Base-by-base conservation (phyloP, 2,329 filamentous ascomycete genomes). In the Neopestalotiopsis rosae region DNA sequence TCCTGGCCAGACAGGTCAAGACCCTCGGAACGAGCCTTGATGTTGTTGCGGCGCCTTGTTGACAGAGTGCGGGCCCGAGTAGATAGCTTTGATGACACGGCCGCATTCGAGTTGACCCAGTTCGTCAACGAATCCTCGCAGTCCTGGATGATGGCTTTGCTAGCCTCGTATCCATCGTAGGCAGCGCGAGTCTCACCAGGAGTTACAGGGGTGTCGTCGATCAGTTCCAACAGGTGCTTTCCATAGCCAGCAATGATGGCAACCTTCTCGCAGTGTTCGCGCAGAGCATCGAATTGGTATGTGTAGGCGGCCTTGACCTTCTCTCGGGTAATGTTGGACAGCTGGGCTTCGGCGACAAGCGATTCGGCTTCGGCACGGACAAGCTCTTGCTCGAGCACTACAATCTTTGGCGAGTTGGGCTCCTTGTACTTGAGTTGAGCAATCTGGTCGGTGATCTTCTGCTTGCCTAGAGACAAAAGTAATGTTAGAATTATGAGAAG, bases 401-500 rank as follows among this genome's bases (percentile, higher is more conserved):
- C 94, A 75, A 99, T 98, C 85, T 94, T 96, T 72, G 95, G 95
- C 45, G 95, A 98, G 86, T 97, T 97, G 74, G 96, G 96, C 83
- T 99, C 96, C 87, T 99, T 99, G 90, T 98, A 99, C 84, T 99
- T 99, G 77, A 99, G 89, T 82, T 98, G 95, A 65, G 96, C 95
- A 76, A 99, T 99, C 80, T 98, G 94, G 80, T 99, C 96, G 76
- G 94, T 97, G 79, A 99, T 98, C 85, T 98, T 99, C 82, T 98
- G 95, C 87, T 99, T 99, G 82, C 94, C 94, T 97, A 74, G 32
- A 68, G 5, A 58, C 20, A 24, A 49, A 57, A 24, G 7, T 66
- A 42, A 69, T n/a, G 69, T 76, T 72, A 79, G 74, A 24, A 49
- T n/a, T 9, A 10, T 20, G 69, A 42, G 45, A 57, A 5, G 40